Evolutionary conservation across 495 filamentous ascomycete species (phyloP).

Genomic region (Podospora sp.): DNA sequence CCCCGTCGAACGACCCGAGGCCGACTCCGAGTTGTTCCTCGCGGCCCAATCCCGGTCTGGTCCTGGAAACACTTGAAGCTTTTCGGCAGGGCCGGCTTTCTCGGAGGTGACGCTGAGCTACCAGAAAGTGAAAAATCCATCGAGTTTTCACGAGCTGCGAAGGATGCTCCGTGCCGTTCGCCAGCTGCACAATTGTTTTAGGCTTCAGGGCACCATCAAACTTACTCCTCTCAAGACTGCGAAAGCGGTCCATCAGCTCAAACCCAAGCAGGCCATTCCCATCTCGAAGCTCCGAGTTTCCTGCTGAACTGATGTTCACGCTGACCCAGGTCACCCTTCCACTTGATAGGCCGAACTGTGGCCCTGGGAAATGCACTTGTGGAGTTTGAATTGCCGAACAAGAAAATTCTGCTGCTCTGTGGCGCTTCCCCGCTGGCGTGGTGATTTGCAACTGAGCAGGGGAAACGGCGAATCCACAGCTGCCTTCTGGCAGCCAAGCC

Average conservation of each 20-base stretch:
- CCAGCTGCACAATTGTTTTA: not conserved
- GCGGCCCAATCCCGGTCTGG: not conserved
- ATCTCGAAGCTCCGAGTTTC: not conserved
- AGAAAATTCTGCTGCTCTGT: not conserved
- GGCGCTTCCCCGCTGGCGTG: constrained; percentile 2
- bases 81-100: not conserved
- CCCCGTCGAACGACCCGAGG: not conserved
- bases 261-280: not conserved
- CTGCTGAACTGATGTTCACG: not conserved
- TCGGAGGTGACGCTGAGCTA: not conserved
- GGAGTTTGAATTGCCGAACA: not conserved
- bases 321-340: not conserved
- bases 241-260: too few relatives aligned
- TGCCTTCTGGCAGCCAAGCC: constrained; percentile 9
- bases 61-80: not conserved
- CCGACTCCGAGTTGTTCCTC: not conserved
- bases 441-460: not conserved
- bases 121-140: not conserved
- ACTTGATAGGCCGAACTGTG: not conserved
- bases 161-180: not conserved
- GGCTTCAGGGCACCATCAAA: too few relatives aligned
- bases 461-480: constrained; percentile 5
- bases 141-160: not conserved
- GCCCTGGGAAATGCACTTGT: not conserved
- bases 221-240: too few relatives aligned